Evolutionary conservation across 371 early-diverging fungal genomes (phyloP).

Genomic region (Syncephalastrum contaminatum): DNA sequence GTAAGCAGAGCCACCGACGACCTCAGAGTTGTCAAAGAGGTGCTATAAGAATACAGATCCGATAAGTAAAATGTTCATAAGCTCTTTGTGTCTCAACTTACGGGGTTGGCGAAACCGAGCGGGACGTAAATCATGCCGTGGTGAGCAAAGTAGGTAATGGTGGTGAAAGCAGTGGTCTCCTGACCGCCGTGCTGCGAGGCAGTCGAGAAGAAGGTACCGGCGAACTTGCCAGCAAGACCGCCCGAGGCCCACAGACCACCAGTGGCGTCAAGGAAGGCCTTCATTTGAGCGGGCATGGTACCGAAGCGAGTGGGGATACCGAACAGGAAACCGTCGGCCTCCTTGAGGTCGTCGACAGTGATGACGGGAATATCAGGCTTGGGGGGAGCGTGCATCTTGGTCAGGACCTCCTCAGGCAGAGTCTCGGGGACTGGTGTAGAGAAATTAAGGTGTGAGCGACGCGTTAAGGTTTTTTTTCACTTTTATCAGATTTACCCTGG

Average conservation of each 20-base stretch:
- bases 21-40: conserved; percentile 19
- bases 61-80: not conserved
- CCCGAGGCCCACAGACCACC: conserved; percentile 66
- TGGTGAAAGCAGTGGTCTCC: conserved; percentile 63
- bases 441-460: not conserved
- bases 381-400: conserved; percentile 63
- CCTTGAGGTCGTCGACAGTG: conserved; percentile 49
- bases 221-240: conserved; percentile 65
- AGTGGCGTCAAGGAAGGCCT: conserved; percentile 54
- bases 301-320: conserved; percentile 62
- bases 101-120: conserved; percentile 46
- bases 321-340: conserved; percentile 75
- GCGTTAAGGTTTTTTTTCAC: no score
- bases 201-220: conserved; percentile 70
- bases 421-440: conserved; percentile 53
- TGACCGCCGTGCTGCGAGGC: conserved; percentile 68
- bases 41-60: conserved; percentile 2
- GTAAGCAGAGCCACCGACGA: conserved; percentile 56
- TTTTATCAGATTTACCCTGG: conserved; percentile 41
- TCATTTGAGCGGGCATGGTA: conserved; percentile 46
- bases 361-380: conserved; percentile 60
- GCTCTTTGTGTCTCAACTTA: not conserved
- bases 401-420: conserved; percentile 55
- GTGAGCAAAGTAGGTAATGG: conserved; percentile 65
- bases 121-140: conserved; percentile 77